Percentiles rank a stretch among this genome's conserved stretches.
Evolutionary conservation across 768 basidiomycete species (phyloP).

Genomic region (Albatrellus ellisii): DNA sequence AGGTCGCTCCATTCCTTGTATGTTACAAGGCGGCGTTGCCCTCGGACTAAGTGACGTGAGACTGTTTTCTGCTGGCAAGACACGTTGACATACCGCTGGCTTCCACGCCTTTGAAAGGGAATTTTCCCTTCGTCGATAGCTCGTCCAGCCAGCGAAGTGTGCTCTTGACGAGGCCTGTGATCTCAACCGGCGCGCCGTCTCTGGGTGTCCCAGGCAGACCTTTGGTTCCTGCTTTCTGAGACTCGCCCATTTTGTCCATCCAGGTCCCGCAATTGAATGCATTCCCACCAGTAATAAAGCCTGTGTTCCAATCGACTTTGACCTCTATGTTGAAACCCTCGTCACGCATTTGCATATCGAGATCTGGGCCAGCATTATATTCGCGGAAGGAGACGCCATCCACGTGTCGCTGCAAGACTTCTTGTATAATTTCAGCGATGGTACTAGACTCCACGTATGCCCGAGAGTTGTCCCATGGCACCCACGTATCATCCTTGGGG

Average conservation of each 20-base stretch:
- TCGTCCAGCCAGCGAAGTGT: conserved; percentile 80
- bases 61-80: neutral
- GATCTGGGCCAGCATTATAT: conserved; percentile 89
- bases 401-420: conserved; percentile 90
- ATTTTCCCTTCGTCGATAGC: conserved; percentile 48
- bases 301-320: conserved; percentile 91
- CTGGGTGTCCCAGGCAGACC: conserved; percentile 93
- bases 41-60: conserved; percentile 40
- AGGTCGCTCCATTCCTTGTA: conserved; percentile 86
- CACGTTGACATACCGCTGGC: conserved; percentile 45
- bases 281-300: conserved; percentile 82
- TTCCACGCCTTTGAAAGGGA: conserved; percentile 86
- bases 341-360: conserved; percentile 96
- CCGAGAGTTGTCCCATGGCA: conserved; percentile 73
- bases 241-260: conserved; percentile 99
- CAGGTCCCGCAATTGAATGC: conserved; percentile 82
- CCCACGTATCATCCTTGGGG: conserved; percentile 89
- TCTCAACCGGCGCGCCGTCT: conserved; percentile 93
- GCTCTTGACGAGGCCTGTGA: conserved; percentile 87
- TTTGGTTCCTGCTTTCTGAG: conserved; percentile 81
- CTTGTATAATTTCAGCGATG: conserved; percentile 92
- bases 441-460: conserved; percentile 77
- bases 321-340: conserved; percentile 91
- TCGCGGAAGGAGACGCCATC: conserved; percentile 89
- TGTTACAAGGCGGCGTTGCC: conserved; percentile 54